Base-by-base conservation (phyloP, 2,329 filamentous ascomycete genomes). In the Pseudogymnoascus destructans region DNA sequence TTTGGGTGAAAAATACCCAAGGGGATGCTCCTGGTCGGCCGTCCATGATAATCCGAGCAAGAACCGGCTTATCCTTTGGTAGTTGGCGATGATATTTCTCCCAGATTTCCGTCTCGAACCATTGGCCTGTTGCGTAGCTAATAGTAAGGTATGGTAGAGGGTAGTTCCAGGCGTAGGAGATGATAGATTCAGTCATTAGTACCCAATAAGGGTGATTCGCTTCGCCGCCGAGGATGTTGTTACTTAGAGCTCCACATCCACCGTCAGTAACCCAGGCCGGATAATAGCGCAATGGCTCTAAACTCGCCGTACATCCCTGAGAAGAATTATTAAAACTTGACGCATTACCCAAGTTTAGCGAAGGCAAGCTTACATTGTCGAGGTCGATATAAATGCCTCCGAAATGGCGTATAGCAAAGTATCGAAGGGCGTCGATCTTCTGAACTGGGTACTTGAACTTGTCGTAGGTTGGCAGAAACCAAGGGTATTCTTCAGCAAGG, bases 381-480 rank as follows among this genome's bases (percentile, higher is more conserved):
- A 87, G 70, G 65, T 89, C 86, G 64, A 89, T 81, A 69, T 89
- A 89, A 58, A 87, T 81, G 23, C 86, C 86, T 57, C 86, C 86
- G 66, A 79, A 89, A 69, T 87, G 79, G 56, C 82, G 76, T 33
- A 89, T 76, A 17, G 88, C 77, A 67, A 89, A 88, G 72, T 89
- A 89, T 55, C 86, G 78, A 62, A 89, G 85, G 15, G 84, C 75
- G 65, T 89, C 85, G 40, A 84, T 84, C 60, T 84, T 81, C 69
- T 88, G 84, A 59, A 89, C 87, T 5, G 83, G 82, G 67, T 84
- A 86, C 17, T 74, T 76, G 71, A 89, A 89, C 61, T 77, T 78
- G 64, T 85, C 79, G 65, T 84, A 89, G 0, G 83, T 88, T 58
- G 82, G 77, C 9, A 85, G 71, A 69, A 87, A 89, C 82, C 84